Base-by-base conservation (phyloP, 768 basidiomycete species). In the Royoungia palumana region DNA sequence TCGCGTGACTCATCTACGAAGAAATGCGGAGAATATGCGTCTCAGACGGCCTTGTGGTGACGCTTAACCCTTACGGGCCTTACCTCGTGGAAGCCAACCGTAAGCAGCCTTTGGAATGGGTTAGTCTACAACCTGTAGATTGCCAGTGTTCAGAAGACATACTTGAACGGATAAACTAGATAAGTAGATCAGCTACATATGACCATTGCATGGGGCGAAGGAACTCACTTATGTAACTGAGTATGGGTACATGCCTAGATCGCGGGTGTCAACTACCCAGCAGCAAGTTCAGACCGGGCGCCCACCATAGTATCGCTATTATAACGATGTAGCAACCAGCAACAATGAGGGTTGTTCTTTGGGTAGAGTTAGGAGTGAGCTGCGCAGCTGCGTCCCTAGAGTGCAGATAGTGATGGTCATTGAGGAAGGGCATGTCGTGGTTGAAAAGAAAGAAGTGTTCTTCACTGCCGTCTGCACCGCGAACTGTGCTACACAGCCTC, bases 151-250 rank as follows among this genome's bases (percentile, higher is more conserved):
- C 13, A 40, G n/a, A 53, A n/a, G 46, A 66, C 82, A 69, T 69
- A 90, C 90, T 93, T 93, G 79, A 93, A 93, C 5, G 90, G 91
- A 66, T 93, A 93, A 62, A 93, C 89, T 92, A 44, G 38, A 46
- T 16, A 32, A 28, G 38, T 24, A 37, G 28, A 21, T 60, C 36
- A 65, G 55, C 42, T 20, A n/a, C n/a, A n/a, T n/a, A 43, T n/a
- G 42, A 36, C 51, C 43, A 8, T 22, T 8, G 12, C 13, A 44
- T 14, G 20, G 25, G 35, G 48, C 12, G 37, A 22, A 35, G 37
- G 28, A 14, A 78, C 87, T 76, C 59, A 90, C 90, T 82, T 56
- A 92, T 82, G 54, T 73, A 69, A 46, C 80, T 85, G 53, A 92
- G 66, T 58, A 80, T 72, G 10, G 88, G 89, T 39, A 89, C 75